These are phyloP conservation scores for Tricholoma matsutake DNA, from an alignment of 768 basidiomycete genomes.

Conservation along the genomic window DNA sequence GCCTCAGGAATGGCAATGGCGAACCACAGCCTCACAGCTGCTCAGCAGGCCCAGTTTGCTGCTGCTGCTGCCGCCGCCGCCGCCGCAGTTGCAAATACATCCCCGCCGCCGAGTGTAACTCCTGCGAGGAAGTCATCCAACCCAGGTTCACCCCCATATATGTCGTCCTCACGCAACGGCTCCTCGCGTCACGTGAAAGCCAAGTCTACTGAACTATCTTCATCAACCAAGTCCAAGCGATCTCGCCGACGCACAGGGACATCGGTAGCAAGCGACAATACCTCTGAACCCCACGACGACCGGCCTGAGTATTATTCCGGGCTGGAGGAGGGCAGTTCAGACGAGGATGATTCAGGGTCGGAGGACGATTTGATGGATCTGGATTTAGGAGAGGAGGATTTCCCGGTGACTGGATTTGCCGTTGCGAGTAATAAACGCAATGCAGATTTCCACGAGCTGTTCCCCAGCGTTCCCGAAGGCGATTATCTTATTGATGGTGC, in stretches of 20 bases:
- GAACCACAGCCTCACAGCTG: conserved; percentile 47
- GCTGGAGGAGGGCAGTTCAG: conserved; percentile 31
- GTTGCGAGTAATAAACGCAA: conserved; percentile 95
- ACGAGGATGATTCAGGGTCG: conserved; percentile 30
- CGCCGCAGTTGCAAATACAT: conserved; percentile 8
- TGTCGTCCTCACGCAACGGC: conserved; percentile 2
- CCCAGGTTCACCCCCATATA: conserved; percentile 8
- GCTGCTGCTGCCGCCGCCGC: conserved; percentile 11
- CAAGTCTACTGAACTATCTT: conserved; percentile 12
- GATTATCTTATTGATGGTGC: conserved; percentile 98
- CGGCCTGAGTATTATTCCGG: conserved; percentile 35
- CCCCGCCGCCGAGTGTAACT: conserved; percentile 1
- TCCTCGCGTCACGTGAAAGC: conserved; percentile 11
- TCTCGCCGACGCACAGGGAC: conserved; percentile 5
- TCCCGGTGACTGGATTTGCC: conserved; percentile 94
- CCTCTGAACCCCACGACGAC: conserved; percentile 25
- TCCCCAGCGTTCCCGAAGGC: conserved; percentile 84
- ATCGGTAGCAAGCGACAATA: conserved; percentile 8
- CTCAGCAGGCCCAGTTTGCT: conserved; percentile 40
- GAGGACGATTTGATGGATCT: conserved; percentile 38
- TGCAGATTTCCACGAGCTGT: conserved; percentile 93
- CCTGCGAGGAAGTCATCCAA: neutral
- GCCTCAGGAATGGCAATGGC: conserved; percentile 68
- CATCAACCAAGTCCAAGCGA: conserved; percentile 8
- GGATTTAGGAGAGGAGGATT: conserved; percentile 65